Conservation (phyloP, 257 asterid genomes). For the Plectranthus barbatus region DNA sequence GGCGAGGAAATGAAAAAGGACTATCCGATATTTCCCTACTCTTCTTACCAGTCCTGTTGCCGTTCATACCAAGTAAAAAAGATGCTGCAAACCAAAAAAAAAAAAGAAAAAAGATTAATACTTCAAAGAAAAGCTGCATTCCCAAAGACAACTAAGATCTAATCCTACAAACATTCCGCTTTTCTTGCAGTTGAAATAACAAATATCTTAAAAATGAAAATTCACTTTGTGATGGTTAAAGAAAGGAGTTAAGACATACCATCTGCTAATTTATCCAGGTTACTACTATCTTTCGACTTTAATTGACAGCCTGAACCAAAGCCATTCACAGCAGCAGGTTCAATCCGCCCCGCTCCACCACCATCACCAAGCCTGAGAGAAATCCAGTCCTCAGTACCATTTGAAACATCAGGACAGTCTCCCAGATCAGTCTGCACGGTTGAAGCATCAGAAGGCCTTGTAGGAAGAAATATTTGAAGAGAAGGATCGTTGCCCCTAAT, state of each 20-base stretch:
- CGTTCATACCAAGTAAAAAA: slow-evolving; percentile 51
- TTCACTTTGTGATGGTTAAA: background rate
- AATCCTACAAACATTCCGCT: background rate
- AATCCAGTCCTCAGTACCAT: slow-evolving; percentile 80
- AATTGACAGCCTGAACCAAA: slow-evolving; percentile 38
- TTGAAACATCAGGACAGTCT: slow-evolving; percentile 50
- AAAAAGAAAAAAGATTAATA: background rate
- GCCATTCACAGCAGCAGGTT: slow-evolving; percentile 38
- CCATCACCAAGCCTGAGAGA: slow-evolving; percentile 83
- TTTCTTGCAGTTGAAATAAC: background rate
- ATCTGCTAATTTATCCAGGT: slow-evolving; percentile 48
- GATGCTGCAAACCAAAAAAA: slow-evolving; percentile 44
- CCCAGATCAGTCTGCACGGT: slow-evolving; percentile 41
- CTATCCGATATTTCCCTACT: slow-evolving; percentile 74
- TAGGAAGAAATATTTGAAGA: slow-evolving; percentile 86
- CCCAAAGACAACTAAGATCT: background rate
- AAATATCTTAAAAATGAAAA: background rate
- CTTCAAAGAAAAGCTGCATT: background rate
- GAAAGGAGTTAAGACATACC: slow-evolving; percentile 20
- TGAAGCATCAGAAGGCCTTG: slow-evolving; percentile 65
- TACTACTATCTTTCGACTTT: slow-evolving; percentile 35
- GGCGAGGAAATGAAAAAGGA: slow-evolving; percentile 79
- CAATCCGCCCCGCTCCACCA: slow-evolving; percentile 35
- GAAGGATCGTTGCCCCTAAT: slow-evolving; percentile 75
- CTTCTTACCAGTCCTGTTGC: slow-evolving; percentile 41